phyloP scores from a whole-genome alignment of 1,284 basidiomycete genomes.

The Trichosporon coremiiforme region DNA sequence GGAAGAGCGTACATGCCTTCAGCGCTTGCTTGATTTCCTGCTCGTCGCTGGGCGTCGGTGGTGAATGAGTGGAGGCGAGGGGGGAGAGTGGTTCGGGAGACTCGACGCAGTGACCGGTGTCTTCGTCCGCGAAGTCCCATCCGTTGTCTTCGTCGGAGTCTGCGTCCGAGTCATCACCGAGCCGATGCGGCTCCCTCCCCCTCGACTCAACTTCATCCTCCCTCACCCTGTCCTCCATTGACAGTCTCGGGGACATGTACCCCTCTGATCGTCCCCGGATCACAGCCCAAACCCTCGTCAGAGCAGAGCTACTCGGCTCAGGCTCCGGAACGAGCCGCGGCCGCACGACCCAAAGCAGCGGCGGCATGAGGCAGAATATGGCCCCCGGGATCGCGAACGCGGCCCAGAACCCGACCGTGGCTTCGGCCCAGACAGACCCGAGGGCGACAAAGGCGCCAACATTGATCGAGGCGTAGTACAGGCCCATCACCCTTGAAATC shows the following conservation, averaged over 20 bases:
- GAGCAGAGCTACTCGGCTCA: conserved; percentile 15
- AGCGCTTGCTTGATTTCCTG: background rate
- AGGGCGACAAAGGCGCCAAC: background rate
- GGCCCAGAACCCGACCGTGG: conserved; percentile 37
- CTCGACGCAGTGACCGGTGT: background rate
- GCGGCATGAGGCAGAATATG: conserved; percentile 36
- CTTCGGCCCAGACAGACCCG: conserved; percentile 6
- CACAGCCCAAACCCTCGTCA: background rate
- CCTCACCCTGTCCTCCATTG: background rate
- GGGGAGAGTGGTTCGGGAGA: too few species aligned
- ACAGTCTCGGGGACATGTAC: too few species aligned
- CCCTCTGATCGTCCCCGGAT: background rate
- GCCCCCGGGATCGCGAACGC: conserved; percentile 35
- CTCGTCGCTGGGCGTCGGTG: background rate
- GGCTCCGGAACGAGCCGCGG: conserved; percentile 28
- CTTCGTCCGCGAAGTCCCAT: background rate
- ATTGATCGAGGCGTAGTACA: background rate
- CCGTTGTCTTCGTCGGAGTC: background rate
- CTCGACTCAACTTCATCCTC: too few species aligned
- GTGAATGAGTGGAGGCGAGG: too few species aligned
- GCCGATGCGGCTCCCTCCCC: background rate
- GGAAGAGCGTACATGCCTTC: conserved; percentile 31
- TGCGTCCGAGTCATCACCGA: background rate
- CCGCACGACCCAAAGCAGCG: conserved; percentile 25
- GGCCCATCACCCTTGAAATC: background rate